A percentile compares a stretch with the other conserved stretches of the same genome.
These are phyloP conservation scores for Aspergillus bridgeri DNA, from an alignment of 495 filamentous ascomycete genomes.

Conservation along the genomic window DNA sequence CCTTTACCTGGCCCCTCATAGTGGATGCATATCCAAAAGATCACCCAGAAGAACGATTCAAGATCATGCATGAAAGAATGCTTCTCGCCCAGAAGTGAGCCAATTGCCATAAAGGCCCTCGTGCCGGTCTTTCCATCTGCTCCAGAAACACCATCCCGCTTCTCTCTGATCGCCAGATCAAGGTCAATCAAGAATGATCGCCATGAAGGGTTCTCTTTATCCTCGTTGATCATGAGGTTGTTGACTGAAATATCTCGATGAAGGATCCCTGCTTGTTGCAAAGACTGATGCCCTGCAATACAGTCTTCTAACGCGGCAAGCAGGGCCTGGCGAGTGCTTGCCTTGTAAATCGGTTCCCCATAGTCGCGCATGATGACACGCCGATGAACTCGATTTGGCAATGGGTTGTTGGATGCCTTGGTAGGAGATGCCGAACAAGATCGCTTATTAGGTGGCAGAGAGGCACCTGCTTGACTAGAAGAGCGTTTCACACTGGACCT, in stretches of 20 bases:
- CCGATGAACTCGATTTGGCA: conserved; percentile 38
- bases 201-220: conserved; percentile 27
- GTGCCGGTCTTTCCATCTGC: conserved; percentile 29
- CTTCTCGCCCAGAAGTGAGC: conserved; percentile 21
- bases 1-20: conserved; percentile 22
- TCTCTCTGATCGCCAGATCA: conserved; percentile 26
- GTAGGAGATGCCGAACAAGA: background rate
- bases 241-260: conserved; percentile 37
- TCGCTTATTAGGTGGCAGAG: conserved; percentile 1
- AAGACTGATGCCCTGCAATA: conserved; percentile 32
- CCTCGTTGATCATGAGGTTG: conserved; percentile 32
- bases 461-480: background rate
- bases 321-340: conserved; percentile 34
- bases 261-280: conserved; percentile 20
- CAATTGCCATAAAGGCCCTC: conserved; percentile 33
- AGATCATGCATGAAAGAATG: conserved; percentile 34
- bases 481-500: conserved; percentile 1
- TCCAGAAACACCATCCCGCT: conserved; percentile 17
- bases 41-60: conserved; percentile 54
- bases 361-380: conserved; percentile 39
- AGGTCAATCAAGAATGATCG: conserved; percentile 28
- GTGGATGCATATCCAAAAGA: conserved; percentile 49
- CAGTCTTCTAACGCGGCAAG: conserved; percentile 35
- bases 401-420: too few relatives aligned
- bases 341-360: conserved; percentile 38